These are phyloP conservation scores for Sphagnum contortum DNA, from an alignment of 225 moss, liverwort and hornwort species.

Conservation along the genomic window DNA sequence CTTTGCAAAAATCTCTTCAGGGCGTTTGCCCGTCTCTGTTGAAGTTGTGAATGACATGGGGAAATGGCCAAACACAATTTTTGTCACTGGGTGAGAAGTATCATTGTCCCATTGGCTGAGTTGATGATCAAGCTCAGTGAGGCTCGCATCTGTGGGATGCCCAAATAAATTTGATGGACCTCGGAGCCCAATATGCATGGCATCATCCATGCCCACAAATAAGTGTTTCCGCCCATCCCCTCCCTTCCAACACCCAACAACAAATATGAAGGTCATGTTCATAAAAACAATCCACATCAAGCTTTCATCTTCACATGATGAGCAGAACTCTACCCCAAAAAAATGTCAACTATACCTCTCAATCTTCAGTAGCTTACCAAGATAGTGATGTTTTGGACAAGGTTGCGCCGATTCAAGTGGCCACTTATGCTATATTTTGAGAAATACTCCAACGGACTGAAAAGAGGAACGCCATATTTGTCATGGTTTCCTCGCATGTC, in stretches of 20 bases:
- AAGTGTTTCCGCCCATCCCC: conserved; percentile 59
- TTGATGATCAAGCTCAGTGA: conserved; percentile 47
- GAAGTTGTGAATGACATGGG: conserved; percentile 87
- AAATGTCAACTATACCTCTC: no score
- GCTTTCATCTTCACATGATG: no score
- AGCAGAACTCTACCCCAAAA: no score
- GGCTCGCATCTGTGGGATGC: conserved; percentile 67
- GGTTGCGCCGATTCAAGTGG: conserved; percentile 51
- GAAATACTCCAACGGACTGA: conserved; percentile 58
- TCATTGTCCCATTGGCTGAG: conserved; percentile 67
- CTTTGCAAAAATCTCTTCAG: conserved; percentile 61
- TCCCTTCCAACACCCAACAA: conserved; percentile 22
- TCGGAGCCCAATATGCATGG: conserved; percentile 74
- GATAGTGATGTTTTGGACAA: conserved; percentile 80
- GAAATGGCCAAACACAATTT: conserved; percentile 86
- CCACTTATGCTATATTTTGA: conserved; percentile 72
- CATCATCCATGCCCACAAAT: conserved; percentile 89
- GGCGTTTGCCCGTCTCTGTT: conserved; percentile 58
- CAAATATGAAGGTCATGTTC: no score
- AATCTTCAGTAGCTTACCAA: conserved; percentile 27
- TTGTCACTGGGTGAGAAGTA: conserved; percentile 24
- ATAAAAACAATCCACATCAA: no score
- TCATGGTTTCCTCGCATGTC: conserved; percentile 94
- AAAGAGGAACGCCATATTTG: conserved; percentile 75
- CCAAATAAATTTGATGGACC: conserved; percentile 88